phyloP scores from a whole-genome alignment of 805 yeast species.

The Cyberlindnera petersonii region DNA sequence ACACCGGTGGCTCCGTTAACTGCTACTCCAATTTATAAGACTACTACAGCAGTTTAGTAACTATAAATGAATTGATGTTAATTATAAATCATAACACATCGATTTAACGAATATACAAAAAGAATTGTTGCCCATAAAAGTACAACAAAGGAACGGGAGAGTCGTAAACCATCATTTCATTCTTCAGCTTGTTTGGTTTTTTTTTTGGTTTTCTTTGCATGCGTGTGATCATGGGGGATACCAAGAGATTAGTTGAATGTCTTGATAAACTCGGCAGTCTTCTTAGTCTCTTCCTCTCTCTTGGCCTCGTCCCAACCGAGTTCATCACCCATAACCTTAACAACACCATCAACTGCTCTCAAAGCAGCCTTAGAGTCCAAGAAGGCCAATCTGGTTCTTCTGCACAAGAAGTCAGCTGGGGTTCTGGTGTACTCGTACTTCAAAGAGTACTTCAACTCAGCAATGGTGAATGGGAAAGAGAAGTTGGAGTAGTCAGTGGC shows the following conservation, averaged over 20 bases:
- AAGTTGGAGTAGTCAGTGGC: conserved; percentile 44
- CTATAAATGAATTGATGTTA: too few relatives aligned
- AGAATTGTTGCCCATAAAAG: neutral
- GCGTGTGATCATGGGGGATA: neutral
- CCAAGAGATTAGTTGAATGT: conserved; percentile 30
- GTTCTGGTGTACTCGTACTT: conserved; percentile 82
- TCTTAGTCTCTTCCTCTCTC: conserved; percentile 48
- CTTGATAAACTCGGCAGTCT: conserved; percentile 55
- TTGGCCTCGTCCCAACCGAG: conserved; percentile 65
- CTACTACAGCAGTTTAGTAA: too few relatives aligned
- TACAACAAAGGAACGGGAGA: neutral
- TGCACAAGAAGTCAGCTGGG: conserved; percentile 84
- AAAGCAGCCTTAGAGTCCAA: conserved; percentile 82
- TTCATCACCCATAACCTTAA: conserved; percentile 78
- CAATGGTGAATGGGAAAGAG: conserved; percentile 84
- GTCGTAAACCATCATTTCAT: neutral
- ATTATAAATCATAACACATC: conserved; percentile 7
- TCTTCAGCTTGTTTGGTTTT: too few relatives aligned
- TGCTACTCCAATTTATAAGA: too few relatives aligned
- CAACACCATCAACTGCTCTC: conserved; percentile 77
- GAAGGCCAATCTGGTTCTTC: conserved; percentile 92
- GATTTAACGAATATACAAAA: conserved; percentile 4
- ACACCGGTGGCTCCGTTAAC: too few relatives aligned
- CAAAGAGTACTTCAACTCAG: conserved; percentile 80
- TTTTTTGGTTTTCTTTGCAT: neutral